A percentile compares a stretch with the other conserved stretches of the same genome.
Conservation (phyloP, 495 filamentous ascomycete species). For the Neurospora pannonica region DNA sequence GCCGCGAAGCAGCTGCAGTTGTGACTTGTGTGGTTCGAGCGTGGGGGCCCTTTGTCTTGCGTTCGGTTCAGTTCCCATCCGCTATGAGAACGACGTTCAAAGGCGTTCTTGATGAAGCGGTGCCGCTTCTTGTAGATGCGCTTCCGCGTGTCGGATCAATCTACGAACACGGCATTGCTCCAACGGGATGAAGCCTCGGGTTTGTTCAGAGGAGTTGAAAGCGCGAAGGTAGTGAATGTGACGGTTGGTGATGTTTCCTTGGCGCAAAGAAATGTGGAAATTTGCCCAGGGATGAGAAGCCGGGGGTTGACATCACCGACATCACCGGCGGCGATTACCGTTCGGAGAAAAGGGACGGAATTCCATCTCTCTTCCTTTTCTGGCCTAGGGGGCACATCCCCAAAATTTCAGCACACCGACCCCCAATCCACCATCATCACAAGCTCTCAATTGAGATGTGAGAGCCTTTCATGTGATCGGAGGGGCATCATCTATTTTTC, state of each 20-base stretch:
- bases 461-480: constrained; percentile 7
- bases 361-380: neutral
- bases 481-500: neutral
- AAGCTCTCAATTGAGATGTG: neutral
- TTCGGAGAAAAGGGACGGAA: constrained; percentile 3
- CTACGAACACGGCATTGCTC: neutral
- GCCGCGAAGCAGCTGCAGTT: neutral
- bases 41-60: neutral
- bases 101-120: neutral
- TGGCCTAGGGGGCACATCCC: neutral
- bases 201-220: neutral
- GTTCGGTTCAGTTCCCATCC: neutral
- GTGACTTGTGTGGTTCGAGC: neutral
- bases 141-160: neutral
- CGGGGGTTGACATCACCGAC: constrained; percentile 4
- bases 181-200: neutral
- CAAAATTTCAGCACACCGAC: neutral
- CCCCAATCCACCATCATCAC: neutral
- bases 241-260: constrained; percentile 10
- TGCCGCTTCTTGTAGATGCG: neutral
- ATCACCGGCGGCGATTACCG: constrained; percentile 4
- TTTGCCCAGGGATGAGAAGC: neutral
- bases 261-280: constrained; percentile 6
- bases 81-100: neutral
- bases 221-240: neutral